Percentiles rank a stretch among this genome's conserved stretches.
phyloP scores from a whole-genome alignment of 352 stramenopile species.

The Pilasporangium apinafurcum region DNA sequence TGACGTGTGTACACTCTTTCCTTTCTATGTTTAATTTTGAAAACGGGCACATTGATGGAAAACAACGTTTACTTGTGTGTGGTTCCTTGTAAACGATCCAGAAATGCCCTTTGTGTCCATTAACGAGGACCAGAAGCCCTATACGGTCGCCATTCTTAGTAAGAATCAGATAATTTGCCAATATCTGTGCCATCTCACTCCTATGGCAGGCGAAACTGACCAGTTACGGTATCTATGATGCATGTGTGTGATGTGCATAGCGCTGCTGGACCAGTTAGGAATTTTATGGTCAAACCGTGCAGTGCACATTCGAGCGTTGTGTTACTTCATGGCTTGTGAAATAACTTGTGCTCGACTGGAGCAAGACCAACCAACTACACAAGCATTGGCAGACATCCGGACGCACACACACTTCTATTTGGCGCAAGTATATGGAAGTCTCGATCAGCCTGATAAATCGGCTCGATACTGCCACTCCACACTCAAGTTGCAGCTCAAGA shows the following conservation, averaged over 20 bases:
- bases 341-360: conserved; percentile 9
- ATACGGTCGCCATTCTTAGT: conserved; percentile 13
- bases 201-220: too few species aligned
- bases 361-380: neutral
- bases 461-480: conserved; percentile 55
- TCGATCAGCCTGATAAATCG: conserved; percentile 41
- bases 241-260: conserved; percentile 2
- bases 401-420: conserved; percentile 68
- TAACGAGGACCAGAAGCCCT: conserved; percentile 6
- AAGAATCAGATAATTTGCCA: neutral
- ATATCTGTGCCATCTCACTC: neutral
- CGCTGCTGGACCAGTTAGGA: conserved; percentile 55
- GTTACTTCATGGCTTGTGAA: conserved; percentile 41
- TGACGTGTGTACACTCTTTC: neutral
- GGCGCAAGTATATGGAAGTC: conserved; percentile 54
- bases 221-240: too few species aligned
- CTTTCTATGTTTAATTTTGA: neutral
- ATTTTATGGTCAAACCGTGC: conserved; percentile 66
- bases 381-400: conserved; percentile 8
- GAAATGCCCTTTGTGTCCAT: conserved; percentile 16
- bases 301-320: conserved; percentile 32
- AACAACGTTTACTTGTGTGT: too few species aligned
- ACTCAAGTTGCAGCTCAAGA: conserved; percentile 49
- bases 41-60: too few species aligned
- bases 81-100: too few species aligned